phyloP scores from a whole-genome alignment of 192 early-diverging fungal genomes.

The Backusella circina region DNA sequence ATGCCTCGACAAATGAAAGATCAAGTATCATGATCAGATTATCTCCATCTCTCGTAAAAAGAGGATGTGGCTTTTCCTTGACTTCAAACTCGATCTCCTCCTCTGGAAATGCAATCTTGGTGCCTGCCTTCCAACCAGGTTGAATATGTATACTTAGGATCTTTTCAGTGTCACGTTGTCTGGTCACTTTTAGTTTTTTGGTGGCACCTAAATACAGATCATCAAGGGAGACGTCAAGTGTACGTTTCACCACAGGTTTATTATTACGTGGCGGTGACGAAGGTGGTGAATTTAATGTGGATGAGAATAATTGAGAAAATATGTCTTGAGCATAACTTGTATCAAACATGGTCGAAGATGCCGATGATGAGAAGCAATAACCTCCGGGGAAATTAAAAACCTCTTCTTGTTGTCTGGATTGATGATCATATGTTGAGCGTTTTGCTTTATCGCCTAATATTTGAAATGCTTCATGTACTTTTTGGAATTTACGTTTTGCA shows the following conservation, averaged over 20 bases:
- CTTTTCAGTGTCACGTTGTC: constrained; percentile 64
- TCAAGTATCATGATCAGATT: constrained; percentile 63
- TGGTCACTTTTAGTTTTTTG: constrained; percentile 91
- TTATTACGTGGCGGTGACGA: constrained; percentile 9
- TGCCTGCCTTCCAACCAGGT: constrained; percentile 97
- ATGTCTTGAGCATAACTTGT: constrained; percentile 57
- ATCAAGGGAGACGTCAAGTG: constrained; percentile 77
- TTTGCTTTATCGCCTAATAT: constrained; percentile 90
- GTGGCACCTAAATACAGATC: constrained; percentile 90
- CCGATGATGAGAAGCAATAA: neutral
- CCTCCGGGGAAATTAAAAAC: neutral
- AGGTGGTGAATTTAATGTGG: neutral
- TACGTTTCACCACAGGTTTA: constrained; percentile 61
- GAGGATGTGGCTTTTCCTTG: constrained; percentile 84
- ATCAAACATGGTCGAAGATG: neutral
- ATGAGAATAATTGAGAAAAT: constrained; percentile 83
- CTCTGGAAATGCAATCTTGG: constrained; percentile 86
- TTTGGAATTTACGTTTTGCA: constrained; percentile 89
- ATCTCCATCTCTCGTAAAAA: constrained; percentile 86
- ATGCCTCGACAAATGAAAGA: constrained; percentile 74
- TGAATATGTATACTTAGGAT: constrained; percentile 81
- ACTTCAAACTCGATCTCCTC: constrained; percentile 96
- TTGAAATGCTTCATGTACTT: constrained; percentile 97
- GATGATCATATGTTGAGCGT: constrained; percentile 89
- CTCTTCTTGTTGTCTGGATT: constrained; percentile 63